These are phyloP conservation scores for Populus tomentosa DNA, from an alignment of 441 rosid species.

Conservation along the genomic window DNA sequence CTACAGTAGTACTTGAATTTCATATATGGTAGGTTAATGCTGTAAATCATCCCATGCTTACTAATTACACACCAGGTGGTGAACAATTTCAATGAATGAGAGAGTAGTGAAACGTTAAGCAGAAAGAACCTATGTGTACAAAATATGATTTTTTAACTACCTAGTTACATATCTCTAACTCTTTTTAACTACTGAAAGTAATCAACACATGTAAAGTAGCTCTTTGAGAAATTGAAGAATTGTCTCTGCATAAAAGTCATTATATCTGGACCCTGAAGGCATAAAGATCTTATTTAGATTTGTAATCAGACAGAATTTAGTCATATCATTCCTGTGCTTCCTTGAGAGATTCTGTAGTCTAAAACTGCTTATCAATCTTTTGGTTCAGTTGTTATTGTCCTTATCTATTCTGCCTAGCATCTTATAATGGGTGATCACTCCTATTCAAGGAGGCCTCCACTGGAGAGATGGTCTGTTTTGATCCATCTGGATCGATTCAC, in stretches of 20 bases:
- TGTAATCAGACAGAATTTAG: neutral
- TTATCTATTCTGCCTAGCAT: neutral
- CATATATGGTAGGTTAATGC: neutral
- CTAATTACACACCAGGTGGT: neutral
- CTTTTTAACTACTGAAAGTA: neutral
- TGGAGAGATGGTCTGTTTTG: neutral
- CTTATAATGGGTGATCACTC: neutral
- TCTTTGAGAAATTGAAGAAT: neutral
- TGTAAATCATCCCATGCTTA: neutral
- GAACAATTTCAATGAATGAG: neutral
- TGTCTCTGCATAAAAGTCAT: neutral
- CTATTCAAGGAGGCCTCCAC: neutral
- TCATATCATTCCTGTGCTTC: neutral
- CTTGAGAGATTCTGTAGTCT: neutral
- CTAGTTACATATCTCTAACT: neutral
- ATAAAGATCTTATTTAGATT: neutral
- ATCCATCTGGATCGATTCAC: neutral
- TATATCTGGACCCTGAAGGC: neutral
- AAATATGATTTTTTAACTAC: too few relatives aligned
- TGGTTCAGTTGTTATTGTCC: neutral
- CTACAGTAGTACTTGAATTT: neutral
- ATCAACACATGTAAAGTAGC: too few relatives aligned
- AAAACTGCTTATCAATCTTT: neutral
- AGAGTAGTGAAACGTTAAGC: neutral
- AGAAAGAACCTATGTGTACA: neutral